A percentile compares a stretch with the other conserved stretches of the same genome.
phyloP scores from a whole-genome alignment of 306 rosid species.

The Dryas drummondii region DNA sequence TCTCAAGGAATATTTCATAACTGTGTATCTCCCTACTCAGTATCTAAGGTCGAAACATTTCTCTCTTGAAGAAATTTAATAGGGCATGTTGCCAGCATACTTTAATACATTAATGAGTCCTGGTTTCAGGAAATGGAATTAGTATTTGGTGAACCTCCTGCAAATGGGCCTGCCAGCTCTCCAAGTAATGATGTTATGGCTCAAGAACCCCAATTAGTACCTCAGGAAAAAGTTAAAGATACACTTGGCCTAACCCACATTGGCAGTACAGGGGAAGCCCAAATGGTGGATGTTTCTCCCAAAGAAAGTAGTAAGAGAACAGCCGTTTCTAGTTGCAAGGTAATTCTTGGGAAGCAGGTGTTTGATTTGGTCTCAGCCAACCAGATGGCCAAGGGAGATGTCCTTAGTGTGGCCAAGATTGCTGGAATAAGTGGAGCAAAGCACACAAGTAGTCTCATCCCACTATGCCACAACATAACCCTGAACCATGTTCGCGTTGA shows the following conservation, averaged over 20 bases:
- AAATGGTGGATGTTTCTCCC: conserved; percentile 88
- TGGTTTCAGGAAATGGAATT: conserved; percentile 80
- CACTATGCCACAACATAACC: conserved; percentile 74
- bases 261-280: conserved; percentile 69
- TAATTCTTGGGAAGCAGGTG: conserved; percentile 82
- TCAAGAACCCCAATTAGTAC: conserved; percentile 26
- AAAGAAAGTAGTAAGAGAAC: conserved; percentile 68
- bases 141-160: conserved; percentile 63
- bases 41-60: background rate
- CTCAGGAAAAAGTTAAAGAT: conserved; percentile 32
- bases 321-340: conserved; percentile 76
- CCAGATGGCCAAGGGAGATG: conserved; percentile 78
- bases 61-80: background rate
- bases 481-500: conserved; percentile 66
- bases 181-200: conserved; percentile 25
- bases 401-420: conserved; percentile 76
- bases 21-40: background rate
- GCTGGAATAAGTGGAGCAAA: conserved; percentile 94
- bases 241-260: conserved; percentile 60
- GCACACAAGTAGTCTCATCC: conserved; percentile 78
- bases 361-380: conserved; percentile 73
- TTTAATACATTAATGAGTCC: background rate
- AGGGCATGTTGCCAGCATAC: background rate
- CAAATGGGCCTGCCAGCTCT: conserved; percentile 45
- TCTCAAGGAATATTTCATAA: background rate